A percentile compares a stretch with the other conserved stretches of the same genome.
These are phyloP conservation scores for Aspergillus persii DNA, from an alignment of 2,329 filamentous ascomycete genomes.

Conservation along the genomic window DNA sequence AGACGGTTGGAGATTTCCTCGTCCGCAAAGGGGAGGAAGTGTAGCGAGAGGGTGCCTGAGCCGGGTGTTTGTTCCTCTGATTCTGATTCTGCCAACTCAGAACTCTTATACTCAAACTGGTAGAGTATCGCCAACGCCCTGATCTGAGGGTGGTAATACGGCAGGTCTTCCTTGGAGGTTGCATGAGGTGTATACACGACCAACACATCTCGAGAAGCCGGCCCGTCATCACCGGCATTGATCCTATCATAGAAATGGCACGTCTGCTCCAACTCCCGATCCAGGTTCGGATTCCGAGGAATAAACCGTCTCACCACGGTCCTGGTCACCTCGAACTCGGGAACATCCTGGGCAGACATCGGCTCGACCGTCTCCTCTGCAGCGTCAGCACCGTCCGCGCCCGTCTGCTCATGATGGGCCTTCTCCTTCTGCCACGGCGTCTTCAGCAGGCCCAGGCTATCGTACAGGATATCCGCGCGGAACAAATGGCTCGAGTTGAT, in stretches of 20 bases:
- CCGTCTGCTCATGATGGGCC: conserved; percentile 14
- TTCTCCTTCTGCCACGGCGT: conserved; percentile 34
- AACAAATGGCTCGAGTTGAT: conserved; percentile 59
- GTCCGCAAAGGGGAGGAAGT: conserved; percentile 49
- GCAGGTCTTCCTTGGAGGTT: conserved; percentile 60
- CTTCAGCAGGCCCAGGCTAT: conserved; percentile 45
- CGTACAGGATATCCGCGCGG: conserved; percentile 59
- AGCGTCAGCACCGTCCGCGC: neutral
- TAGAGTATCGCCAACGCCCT: conserved; percentile 74
- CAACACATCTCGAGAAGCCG: conserved; percentile 34
- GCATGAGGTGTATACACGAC: conserved; percentile 79
- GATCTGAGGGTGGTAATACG: conserved; percentile 85
- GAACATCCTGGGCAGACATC: conserved; percentile 21
- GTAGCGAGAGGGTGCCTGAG: conserved; percentile 48
- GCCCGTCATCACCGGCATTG: neutral
- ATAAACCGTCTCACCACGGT: conserved; percentile 74
- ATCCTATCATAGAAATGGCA: conserved; percentile 63
- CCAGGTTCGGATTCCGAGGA: conserved; percentile 75
- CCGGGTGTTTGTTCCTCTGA: conserved; percentile 28
- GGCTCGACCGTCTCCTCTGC: conserved; percentile 11
- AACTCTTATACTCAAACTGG: conserved; percentile 33
- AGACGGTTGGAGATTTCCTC: conserved; percentile 38
- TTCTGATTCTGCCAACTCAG: neutral
- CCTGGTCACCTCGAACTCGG: conserved; percentile 50
- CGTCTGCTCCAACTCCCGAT: conserved; percentile 75